A percentile compares a stretch with the other conserved stretches of the same genome.
Conservation (phyloP, 805 yeast genomes). For the Spathaspora girioi region DNA sequence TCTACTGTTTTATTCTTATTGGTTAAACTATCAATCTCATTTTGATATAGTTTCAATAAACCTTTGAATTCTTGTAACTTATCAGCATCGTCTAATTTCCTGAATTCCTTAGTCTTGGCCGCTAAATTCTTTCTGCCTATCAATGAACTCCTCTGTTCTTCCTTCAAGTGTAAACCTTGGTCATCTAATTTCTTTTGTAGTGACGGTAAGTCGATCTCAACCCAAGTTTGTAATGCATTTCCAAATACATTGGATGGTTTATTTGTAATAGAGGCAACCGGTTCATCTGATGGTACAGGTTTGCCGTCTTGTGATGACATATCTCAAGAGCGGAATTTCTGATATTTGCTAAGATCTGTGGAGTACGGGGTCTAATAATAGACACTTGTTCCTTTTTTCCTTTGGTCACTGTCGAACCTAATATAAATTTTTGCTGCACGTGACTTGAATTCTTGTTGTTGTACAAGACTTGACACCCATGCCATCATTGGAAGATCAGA, state of each 20-base stretch:
- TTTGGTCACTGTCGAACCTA: too few relatives aligned
- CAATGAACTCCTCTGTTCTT: conserved; percentile 63
- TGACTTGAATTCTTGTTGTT: too few relatives aligned
- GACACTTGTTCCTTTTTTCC: background rate
- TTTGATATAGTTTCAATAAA: conserved; percentile 76
- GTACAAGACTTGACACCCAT: too few relatives aligned
- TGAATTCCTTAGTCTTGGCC: conserved; percentile 78
- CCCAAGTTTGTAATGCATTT: conserved; percentile 71
- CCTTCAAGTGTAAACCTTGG: conserved; percentile 69
- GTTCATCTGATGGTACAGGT: background rate
- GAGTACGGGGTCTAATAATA: background rate
- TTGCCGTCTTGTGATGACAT: background rate
- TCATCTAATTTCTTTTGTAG: conserved; percentile 73
- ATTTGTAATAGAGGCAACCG: background rate
- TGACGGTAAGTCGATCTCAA: conserved; percentile 63
- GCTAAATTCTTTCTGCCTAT: conserved; percentile 75
- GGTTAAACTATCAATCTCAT: conserved; percentile 81
- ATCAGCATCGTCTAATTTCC: conserved; percentile 62
- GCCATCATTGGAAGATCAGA: too few relatives aligned
- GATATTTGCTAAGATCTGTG: background rate
- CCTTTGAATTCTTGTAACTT: conserved; percentile 63
- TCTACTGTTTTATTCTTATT: conserved; percentile 75
- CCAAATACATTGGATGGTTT: conserved; percentile 30
- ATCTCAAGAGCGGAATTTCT: background rate
- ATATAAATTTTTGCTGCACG: too few relatives aligned